Evolutionary conservation across 2,329 filamentous ascomycete species (phyloP), one percentile per base, ranked within the genome.

Genomic region (Aspergillus proliferans): DNA sequence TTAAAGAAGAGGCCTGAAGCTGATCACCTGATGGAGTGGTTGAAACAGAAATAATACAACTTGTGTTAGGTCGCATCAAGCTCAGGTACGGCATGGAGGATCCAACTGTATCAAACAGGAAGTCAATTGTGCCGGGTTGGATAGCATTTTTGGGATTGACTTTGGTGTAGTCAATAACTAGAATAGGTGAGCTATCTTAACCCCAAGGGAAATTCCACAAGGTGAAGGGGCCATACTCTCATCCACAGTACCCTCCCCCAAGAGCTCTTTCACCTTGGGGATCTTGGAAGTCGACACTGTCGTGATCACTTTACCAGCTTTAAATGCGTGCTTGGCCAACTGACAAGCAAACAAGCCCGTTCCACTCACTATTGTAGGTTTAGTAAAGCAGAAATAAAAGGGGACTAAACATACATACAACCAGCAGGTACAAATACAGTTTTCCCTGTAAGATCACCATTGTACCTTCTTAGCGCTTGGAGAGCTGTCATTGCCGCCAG

Each of bases 281-380:
- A 82, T 50, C 60, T 82, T 82, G 8, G 69, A 51, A 21, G 77
- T 79, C 4, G 78, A 81, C 0, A 77, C 75, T 0, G 77, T 79
- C 0, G 76, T 70, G 43, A 82, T 74, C 47, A 81, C 65, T 43
- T 66, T 71, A 0, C 59, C 59, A 1, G 73, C 78, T 0, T 72
- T 68, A 43, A 76, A 80, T 3, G 75, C 67, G 24, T 76, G 75
- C 54, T 76, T 77, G 3, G 77, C 73, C 2, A 81, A 59, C 59
- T 81, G 77, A 22, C 75, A 69, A 0, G 65, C 74, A 22, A 73
- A 60, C 2, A 69, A 66, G 0, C 79, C 78, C 0, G 72, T 74
- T 1, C 71, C 75, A 47, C 77, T 73, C 34, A 82, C 15, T 15
- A 15, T 15, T 15, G 15, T 15, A 15, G 15, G 15, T 15, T 15